phyloP scores from a whole-genome alignment of 495 filamentous ascomycete genomes.

The Lepidopterella palustris region DNA sequence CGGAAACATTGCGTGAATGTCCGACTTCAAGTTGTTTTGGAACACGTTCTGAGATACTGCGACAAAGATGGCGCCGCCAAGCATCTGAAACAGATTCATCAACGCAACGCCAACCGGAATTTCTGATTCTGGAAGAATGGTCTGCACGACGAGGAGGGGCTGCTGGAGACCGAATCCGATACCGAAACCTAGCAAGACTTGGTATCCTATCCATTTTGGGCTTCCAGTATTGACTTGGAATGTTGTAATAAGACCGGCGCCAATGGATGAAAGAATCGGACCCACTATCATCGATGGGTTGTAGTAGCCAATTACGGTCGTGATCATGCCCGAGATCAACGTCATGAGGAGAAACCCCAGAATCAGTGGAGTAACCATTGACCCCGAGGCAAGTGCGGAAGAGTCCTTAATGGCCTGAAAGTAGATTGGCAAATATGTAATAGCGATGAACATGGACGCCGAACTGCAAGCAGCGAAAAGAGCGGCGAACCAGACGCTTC shows the following conservation, averaged over 20 bases:
- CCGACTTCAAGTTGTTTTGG: constrained; percentile 2
- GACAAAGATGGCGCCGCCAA: constrained; percentile 34
- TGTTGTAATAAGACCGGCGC: constrained; percentile 20
- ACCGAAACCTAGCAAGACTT: constrained; percentile 20
- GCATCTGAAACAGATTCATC: constrained; percentile 32
- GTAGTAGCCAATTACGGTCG: constrained; percentile 19
- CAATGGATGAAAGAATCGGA: constrained; percentile 18
- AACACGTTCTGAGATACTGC: constrained; percentile 35
- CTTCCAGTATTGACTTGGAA: constrained; percentile 13
- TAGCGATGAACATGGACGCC: constrained; percentile 54
- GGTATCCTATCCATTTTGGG: constrained; percentile 27
- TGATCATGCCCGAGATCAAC: constrained; percentile 18
- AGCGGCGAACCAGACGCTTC: constrained; percentile 53
- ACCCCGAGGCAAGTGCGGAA: constrained; percentile 12
- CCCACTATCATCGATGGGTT: constrained; percentile 25
- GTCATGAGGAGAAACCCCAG: constrained; percentile 14
- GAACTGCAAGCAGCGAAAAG: constrained; percentile 54
- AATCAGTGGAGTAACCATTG: constrained; percentile 12
- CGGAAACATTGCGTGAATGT: neutral
- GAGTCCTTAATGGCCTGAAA: constrained; percentile 23
- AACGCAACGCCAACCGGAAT: constrained; percentile 27
- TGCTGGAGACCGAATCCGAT: constrained; percentile 21
- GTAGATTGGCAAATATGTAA: constrained; percentile 21
- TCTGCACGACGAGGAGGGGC: constrained; percentile 18
- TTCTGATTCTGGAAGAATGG: constrained; percentile 9